phyloP scores from a whole-genome alignment of 164 flowering plant genomes.

The Tetrastigma voinierianum region DNA sequence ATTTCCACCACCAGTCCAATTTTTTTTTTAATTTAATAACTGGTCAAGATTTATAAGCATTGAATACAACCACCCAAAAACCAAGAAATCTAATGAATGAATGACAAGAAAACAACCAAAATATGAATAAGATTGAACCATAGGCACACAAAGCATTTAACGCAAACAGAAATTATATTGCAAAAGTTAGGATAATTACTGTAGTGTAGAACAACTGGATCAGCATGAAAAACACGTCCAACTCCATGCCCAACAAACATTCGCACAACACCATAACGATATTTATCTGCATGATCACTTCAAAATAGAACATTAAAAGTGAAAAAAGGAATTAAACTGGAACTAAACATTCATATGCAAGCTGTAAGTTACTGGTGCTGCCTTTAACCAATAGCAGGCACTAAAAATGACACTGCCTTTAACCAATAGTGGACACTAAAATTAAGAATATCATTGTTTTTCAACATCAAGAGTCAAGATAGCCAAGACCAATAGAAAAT shows the following conservation, averaged over 20 bases:
- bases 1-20: no score
- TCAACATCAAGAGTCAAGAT: no score
- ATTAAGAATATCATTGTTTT: no score
- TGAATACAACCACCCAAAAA: no score
- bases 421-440: background rate
- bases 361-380: background rate
- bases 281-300: constrained; percentile 93
- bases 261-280: constrained; percentile 81
- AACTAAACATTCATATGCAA: background rate
- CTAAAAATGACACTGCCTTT: background rate
- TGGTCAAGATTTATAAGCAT: no score
- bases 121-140: background rate
- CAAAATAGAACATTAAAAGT: constrained; percentile 8
- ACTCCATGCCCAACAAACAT: constrained; percentile 98
- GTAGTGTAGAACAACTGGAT: constrained; percentile 83
- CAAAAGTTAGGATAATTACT: constrained; percentile 41
- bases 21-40: no score
- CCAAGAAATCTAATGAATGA: no score
- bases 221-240: constrained; percentile 88
- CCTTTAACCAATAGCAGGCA: background rate
- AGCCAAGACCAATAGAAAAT: no score
- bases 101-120: background rate
- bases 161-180: background rate
- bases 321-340: background rate
- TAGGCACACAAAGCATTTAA: background rate